phyloP scores from a whole-genome alignment of 371 early-diverging fungal species.

The Polyrhizophydium stewartii region DNA sequence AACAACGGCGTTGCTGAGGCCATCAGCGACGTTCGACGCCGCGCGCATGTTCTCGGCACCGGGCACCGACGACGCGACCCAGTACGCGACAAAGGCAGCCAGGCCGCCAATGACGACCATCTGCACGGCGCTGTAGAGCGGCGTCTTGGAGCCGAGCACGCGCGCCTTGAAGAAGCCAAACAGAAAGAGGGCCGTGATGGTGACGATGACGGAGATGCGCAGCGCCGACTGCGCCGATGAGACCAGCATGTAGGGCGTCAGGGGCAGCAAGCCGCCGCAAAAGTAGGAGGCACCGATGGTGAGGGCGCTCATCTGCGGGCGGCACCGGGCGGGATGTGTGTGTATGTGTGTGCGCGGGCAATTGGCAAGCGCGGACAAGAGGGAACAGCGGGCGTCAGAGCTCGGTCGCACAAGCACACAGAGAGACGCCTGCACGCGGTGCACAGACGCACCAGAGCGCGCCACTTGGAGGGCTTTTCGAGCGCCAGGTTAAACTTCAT shows the following conservation, averaged over 20 bases:
- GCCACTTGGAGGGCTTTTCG: constrained; percentile 46
- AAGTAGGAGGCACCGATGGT: constrained; percentile 68
- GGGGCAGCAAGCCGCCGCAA: constrained; percentile 62
- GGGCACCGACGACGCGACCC: constrained; percentile 8
- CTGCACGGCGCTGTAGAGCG: constrained; percentile 49
- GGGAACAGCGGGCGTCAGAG: too few species aligned
- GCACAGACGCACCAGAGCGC: neutral
- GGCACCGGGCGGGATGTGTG: too few species aligned
- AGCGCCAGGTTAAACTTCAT: constrained; percentile 70
- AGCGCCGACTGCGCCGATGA: constrained; percentile 45
- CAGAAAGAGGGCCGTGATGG: constrained; percentile 52
- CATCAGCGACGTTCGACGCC: too few species aligned
- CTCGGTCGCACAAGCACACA: neutral
- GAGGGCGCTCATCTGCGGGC: constrained; percentile 55
- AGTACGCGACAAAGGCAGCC: constrained; percentile 57
- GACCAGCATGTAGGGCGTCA: constrained; percentile 62
- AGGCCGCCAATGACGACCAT: constrained; percentile 60
- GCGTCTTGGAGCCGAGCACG: constrained; percentile 47
- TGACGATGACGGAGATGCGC: constrained; percentile 52
- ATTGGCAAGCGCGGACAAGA: too few species aligned
- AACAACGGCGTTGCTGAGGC: too few species aligned
- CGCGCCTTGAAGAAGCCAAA: constrained; percentile 63
- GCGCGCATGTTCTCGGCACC: too few species aligned
- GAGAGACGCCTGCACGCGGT: neutral
- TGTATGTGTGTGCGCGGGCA: too few species aligned